Base-by-base conservation (phyloP, 495 filamentous ascomycete species). In the Chaetomium cochliodes region DNA sequence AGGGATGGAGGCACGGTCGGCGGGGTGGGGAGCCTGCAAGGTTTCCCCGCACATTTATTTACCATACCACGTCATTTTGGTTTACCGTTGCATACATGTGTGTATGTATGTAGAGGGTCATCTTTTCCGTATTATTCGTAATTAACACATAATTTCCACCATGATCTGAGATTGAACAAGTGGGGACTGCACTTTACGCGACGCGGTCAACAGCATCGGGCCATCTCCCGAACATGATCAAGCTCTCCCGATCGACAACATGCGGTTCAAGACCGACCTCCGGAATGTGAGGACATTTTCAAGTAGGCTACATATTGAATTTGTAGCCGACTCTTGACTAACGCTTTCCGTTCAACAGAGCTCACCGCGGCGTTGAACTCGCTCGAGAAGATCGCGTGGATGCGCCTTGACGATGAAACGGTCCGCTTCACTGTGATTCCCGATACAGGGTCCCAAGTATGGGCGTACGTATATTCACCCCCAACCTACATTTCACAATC, bases 361-460 rank as follows among this genome's bases (percentile, higher is more conserved):
- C 81, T 98, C 65, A 87, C 87, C 3, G 89, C 90, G 9, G 96
- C 93, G 5, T 83, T 98, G 61, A 87, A 87, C 56, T 92, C 92
- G 8, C 81, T 98, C 41, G 92, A 93, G 62, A 93, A 94, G 74
- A 85, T 96, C 67, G 94, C 92, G 47, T 98, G 96, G 94, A 82
- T 98, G 54, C 90, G 92, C 51, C 87, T 98, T 28, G 90, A 93
- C 76, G 82, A 91, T 74, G 86, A 93, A 57, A 86, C 88, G 23
- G 85, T 96, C 62, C 92, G 92, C 68, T 96, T 98, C 80, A 97
- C 96, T 62, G 89, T 96, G 72, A 92, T 97, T 66, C 92, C 92
- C 7, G 92, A 97, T 67, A 87, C 89, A 69, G 92, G 94, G 25
- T 92, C 92, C 13, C 92, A 97, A 82, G 94, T 98, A 37, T 98